Percentiles rank a stretch among this genome's conserved stretches.
Conservation (phyloP, 2,329 filamentous ascomycete species). For the Calonectria fujianensis region DNA sequence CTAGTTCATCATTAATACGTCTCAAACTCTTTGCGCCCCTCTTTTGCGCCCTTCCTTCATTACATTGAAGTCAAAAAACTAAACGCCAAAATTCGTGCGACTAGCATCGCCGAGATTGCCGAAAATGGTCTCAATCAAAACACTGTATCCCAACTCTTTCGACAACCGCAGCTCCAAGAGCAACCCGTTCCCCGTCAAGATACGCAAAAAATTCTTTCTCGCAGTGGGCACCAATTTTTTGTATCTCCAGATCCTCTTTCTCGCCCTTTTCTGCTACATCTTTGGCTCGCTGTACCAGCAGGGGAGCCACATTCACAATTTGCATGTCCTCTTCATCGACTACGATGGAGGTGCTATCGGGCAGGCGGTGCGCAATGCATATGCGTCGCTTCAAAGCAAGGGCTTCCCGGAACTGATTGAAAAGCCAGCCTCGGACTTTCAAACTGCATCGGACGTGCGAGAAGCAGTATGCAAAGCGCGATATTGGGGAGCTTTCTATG, state of each 20-base stretch:
- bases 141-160: slow-evolving; percentile 45
- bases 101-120: slow-evolving; percentile 7
- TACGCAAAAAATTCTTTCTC: slow-evolving; percentile 44
- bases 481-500: slow-evolving; percentile 50
- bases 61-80: neutral
- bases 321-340: slow-evolving; percentile 50
- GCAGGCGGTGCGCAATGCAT: slow-evolving; percentile 47
- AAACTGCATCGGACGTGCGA: slow-evolving; percentile 31
- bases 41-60: neutral
- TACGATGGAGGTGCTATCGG: slow-evolving; percentile 52
- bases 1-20: slow-evolving; percentile 6
- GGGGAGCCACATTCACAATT: slow-evolving; percentile 41
- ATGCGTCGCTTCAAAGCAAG: slow-evolving; percentile 41
- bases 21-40: neutral
- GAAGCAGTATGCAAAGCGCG: slow-evolving; percentile 42
- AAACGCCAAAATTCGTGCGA: neutral
- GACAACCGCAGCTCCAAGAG: slow-evolving; percentile 31
- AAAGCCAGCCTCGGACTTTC: slow-evolving; percentile 36
- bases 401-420: slow-evolving; percentile 47
- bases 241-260: slow-evolving; percentile 64
- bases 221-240: slow-evolving; percentile 45
- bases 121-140: slow-evolving; percentile 30
- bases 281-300: slow-evolving; percentile 50
- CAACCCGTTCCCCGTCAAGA: slow-evolving; percentile 35
- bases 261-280: slow-evolving; percentile 50